A percentile compares a stretch with the other conserved stretches of the same genome.
These are phyloP conservation scores for Athelia sp. DNA, from an alignment of 1,284 basidiomycete species.

Conservation along the genomic window DNA sequence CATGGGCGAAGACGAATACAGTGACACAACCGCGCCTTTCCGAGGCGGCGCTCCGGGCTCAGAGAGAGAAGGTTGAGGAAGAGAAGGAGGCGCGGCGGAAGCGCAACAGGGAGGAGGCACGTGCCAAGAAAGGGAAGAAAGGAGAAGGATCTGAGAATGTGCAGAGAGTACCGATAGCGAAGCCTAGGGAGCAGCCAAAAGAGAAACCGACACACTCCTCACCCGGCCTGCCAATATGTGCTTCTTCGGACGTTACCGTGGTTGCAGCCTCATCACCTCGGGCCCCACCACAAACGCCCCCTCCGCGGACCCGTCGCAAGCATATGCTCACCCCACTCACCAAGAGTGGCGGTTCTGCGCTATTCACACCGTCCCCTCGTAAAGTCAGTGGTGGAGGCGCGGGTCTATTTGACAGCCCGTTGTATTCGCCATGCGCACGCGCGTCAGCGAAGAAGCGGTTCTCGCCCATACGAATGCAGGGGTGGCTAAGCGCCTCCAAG, in stretches of 20 bases:
- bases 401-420: conserved; percentile 10
- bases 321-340: background rate
- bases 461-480: background rate
- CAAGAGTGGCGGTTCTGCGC: conserved; percentile 13
- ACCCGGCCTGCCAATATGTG: background rate
- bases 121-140: background rate
- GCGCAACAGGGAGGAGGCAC: conserved; percentile 8
- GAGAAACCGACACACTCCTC: background rate
- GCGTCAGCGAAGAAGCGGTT: conserved; percentile 1
- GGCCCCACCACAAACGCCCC: background rate
- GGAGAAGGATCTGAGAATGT: background rate
- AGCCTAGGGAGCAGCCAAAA: background rate
- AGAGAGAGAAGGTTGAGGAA: conserved; percentile 24
- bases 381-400: background rate
- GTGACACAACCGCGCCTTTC: conserved; percentile 57
- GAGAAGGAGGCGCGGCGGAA: conserved; percentile 24
- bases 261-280: background rate
- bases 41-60: conserved; percentile 32
- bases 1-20: conserved; percentile 63
- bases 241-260: background rate
- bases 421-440: conserved; percentile 23
- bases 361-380: conserved; percentile 25
- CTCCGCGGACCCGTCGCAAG: background rate
- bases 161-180: background rate
- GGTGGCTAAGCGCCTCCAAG: conserved; percentile 13